Base-by-base conservation (phyloP, 345 rosid species). In the Syzygium aqueum region DNA sequence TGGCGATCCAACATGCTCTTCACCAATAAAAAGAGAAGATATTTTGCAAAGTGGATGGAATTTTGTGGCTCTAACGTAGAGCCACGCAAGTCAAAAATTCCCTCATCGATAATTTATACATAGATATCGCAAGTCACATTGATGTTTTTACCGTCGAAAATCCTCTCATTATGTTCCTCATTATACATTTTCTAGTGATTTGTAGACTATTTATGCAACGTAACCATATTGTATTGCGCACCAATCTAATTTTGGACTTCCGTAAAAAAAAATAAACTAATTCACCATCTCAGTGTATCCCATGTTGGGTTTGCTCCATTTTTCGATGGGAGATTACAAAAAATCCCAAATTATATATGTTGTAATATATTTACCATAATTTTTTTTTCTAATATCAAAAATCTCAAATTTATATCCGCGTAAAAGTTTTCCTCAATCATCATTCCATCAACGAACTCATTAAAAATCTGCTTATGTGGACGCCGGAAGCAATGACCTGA, bases 81-180 rank as follows among this genome's bases (percentile, higher is more conserved):
- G 49, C 5, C 4, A 0, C 14, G 22, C 4, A 0, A 19, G 5
- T 22, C 14, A 10, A 37, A 73, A 37, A 12, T 49, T 19, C 27
- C 7, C 27, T 13, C 1, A 10, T 19, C 0, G 4, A 19, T 37
- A 73, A 15, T 37, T 21, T 9, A 73, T 2, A 73, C 21, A 7
- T 10, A 11, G n/a, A 23, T 6, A 37, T 49, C 2, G 6, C 49
- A 21, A 0, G 27, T 19, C 49, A 5, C 2, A 6, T 5, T 8
- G 13, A 30, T 30, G 16, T 16, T 33, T 33, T 65, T 8, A 2
- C 4, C 1, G 1, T 37, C 1, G 27, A 19, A 19, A 19, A 19
- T 37, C 27, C 23, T 37, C 43, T 10, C 11, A 11, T 10, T 19
- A 17, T 4, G 3, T 37, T 2, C 12, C 43, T 9, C 0, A 1